Conservation (phyloP, 192 early-diverging fungal genomes). For the Coemansia javaensis region DNA sequence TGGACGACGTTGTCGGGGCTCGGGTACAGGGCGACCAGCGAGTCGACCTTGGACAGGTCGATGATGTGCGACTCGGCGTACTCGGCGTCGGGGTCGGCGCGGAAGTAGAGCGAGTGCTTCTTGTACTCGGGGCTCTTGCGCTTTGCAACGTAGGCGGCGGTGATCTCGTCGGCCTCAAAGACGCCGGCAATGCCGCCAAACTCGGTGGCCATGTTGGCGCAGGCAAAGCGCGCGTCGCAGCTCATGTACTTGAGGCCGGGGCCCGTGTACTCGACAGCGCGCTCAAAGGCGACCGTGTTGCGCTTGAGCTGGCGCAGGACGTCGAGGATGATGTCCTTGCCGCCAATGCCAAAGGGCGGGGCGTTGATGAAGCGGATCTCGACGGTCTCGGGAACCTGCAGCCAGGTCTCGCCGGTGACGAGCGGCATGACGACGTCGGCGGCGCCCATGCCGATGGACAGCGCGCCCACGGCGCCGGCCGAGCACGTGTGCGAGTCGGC, state of each 20-base stretch:
- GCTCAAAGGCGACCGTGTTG: conserved; percentile 77
- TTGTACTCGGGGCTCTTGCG: conserved; percentile 68
- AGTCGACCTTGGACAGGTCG: conserved; percentile 65
- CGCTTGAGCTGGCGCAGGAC: conserved; percentile 78
- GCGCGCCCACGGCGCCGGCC: conserved; percentile 69
- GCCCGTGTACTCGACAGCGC: conserved; percentile 74
- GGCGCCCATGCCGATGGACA: conserved; percentile 77
- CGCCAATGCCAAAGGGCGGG: conserved; percentile 74
- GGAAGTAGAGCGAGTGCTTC: conserved; percentile 67
- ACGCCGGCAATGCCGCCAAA: conserved; percentile 84
- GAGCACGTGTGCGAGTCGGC: conserved; percentile 82
- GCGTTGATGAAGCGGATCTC: conserved; percentile 69
- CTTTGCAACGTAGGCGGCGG: conserved; percentile 66
- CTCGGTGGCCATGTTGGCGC: conserved; percentile 81
- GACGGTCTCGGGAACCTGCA: conserved; percentile 76
- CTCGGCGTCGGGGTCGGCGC: conserved; percentile 65
- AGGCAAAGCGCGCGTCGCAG: conserved; percentile 77
- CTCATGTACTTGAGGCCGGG: conserved; percentile 72
- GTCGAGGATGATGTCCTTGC: conserved; percentile 77
- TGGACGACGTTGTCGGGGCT: conserved; percentile 72
- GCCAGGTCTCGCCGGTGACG: conserved; percentile 78
- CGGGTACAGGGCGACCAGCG: conserved; percentile 66
- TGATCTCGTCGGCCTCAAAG: conserved; percentile 70
- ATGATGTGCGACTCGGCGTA: conserved; percentile 78
- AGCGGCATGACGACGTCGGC: conserved; percentile 81